These are phyloP conservation scores for Trichoderma sp. DNA, from an alignment of 2,329 filamentous ascomycete genomes.

Conservation along the genomic window DNA sequence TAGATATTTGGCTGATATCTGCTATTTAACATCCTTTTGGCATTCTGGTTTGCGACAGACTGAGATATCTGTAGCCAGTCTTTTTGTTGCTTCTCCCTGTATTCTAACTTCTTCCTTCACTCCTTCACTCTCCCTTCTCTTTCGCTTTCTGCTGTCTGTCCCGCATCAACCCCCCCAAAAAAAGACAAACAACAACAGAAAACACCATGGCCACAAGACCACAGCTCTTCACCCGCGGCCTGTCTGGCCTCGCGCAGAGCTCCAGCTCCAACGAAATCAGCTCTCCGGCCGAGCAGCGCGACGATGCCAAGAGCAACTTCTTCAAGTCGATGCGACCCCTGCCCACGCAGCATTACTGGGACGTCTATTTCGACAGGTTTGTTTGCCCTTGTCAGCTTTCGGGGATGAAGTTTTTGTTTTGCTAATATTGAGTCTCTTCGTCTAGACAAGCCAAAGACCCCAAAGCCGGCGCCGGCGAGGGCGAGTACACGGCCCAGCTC, in stretches of 20 bases:
- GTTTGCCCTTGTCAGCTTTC: neutral
- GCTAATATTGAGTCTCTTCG: neutral
- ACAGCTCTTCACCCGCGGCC: conserved; percentile 63
- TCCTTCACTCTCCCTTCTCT: neutral
- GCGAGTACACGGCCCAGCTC: conserved; percentile 58
- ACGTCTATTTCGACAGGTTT: conserved; percentile 68
- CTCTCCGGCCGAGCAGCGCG: conserved; percentile 73
- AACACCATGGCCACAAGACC: conserved; percentile 60
- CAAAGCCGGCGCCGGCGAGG: conserved; percentile 45
- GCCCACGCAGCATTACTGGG: conserved; percentile 80
- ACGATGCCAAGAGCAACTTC: conserved; percentile 83
- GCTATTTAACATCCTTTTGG: neutral
- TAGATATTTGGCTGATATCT: neutral
- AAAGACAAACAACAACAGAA: neutral
- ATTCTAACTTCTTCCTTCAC: neutral
- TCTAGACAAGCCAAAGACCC: conserved; percentile 44
- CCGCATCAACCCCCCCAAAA: neutral
- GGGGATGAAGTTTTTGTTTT: neutral
- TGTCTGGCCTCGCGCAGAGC: conserved; percentile 64
- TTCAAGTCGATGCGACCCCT: conserved; percentile 73
- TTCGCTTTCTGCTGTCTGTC: neutral
- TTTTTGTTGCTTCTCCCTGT: neutral
- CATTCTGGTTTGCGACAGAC: neutral
- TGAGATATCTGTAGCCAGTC: neutral
- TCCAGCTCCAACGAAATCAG: conserved; percentile 62